Base-by-base conservation (phyloP, 2,329 filamentous ascomycete genomes). In the Aspergillus awamori region DNA sequence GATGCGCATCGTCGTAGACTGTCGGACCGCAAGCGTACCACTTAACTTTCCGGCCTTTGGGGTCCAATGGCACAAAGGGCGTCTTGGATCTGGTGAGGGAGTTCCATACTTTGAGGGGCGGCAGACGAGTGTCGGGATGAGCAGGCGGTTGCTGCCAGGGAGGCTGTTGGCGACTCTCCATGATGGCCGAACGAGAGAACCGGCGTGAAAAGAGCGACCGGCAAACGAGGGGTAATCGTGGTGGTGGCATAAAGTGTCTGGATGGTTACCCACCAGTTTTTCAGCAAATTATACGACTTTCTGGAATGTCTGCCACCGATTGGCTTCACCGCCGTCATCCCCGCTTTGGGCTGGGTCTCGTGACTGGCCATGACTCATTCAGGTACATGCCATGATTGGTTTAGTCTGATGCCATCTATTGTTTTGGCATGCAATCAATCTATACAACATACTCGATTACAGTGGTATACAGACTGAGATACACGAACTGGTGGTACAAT, bases 11-110 rank as follows among this genome's bases (percentile, higher is more conserved):
- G 74, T 93, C 91, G 74, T 93, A 93, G 45, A 90, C 89, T 1
- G 92, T 97, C 60, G 92, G 92, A 17, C 93, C 93, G 80, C 93
- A 97, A 67, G 89, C 90, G 77, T 96, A 96, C 92, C 92, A 96
- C 5, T 87, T 87, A 28, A 96, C 86, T 72, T 89, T 88, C 69
- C 82, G 85, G 36, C 83, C 84, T 26, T 87, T 85, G 8, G 83
- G 81, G 72, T 93, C 87, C 52, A 91, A 83, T 13, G 92, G 91
- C 47, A 89, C 80, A 71, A 96, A 95, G 4, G 87, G 85, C 48
- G 89, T 88, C 71, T 93, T 91, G 10, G 83, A 83, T 63, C 90
- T 85, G 10, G 91, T 90, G 70, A 96, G 81, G 5, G 90, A 93
- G 79, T 95, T 96, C 82, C 89, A 92, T 67, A 96, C 82, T 73